phyloP scores from a whole-genome alignment of 148 eudicot genomes.

The Amaranthus cruentus region DNA sequence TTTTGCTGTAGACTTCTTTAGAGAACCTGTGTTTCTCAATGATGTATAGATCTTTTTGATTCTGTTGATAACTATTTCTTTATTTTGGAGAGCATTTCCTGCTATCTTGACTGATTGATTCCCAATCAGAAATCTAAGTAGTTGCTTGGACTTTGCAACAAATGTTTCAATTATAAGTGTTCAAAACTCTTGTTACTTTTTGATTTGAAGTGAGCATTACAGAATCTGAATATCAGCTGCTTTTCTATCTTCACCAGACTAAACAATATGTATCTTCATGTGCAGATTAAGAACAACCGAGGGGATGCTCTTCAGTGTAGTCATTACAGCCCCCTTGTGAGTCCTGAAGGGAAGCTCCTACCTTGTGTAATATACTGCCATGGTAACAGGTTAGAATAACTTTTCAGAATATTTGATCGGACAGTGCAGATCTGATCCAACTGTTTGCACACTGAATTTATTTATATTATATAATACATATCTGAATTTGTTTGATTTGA shows the following conservation, averaged over 20 bases:
- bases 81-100: not conserved
- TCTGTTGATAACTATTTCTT: not conserved
- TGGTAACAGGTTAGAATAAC: conserved; percentile 75
- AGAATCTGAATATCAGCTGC: not conserved
- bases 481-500: not conserved
- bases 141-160: too few species aligned
- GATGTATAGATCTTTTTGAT: not conserved
- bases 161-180: not conserved
- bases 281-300: conserved; percentile 77
- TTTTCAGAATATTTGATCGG: not conserved
- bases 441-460: not conserved
- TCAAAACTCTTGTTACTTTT: not conserved
- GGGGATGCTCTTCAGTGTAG: conserved; percentile 83
- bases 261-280: conserved; percentile 7
- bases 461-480: not conserved
- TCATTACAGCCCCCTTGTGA: conserved; percentile 67
- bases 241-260: conserved; percentile 3
- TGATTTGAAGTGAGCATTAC: not conserved
- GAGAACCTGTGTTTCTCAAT: not conserved
- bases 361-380: conserved; percentile 98
- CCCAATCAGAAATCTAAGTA: not conserved
- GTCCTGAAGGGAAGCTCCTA: conserved; percentile 70
- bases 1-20: not conserved
- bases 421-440: not conserved
- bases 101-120: not conserved